phyloP scores from a whole-genome alignment of 768 basidiomycete species.

The Mycena rebaudengoi region DNA sequence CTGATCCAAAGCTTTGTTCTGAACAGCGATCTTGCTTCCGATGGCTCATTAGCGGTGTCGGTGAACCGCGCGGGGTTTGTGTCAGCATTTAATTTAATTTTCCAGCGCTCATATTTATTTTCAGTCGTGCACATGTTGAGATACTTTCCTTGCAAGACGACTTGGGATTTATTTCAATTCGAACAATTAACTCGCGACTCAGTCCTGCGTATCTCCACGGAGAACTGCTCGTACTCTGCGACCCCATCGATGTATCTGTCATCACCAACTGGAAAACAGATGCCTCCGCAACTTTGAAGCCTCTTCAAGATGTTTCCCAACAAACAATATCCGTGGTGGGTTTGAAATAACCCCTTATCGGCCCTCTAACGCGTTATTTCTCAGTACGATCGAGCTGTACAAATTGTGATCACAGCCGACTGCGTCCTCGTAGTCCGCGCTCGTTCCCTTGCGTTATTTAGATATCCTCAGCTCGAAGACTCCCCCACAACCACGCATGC shows the following conservation, averaged over 20 bases:
- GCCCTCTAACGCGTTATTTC: background rate
- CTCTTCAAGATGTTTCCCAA: constrained; percentile 45
- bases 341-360: background rate
- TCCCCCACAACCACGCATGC: constrained; percentile 36
- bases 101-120: constrained; percentile 29
- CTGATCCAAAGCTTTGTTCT: constrained; percentile 61
- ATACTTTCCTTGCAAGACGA: constrained; percentile 38
- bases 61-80: constrained; percentile 57
- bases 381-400: constrained; percentile 60
- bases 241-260: constrained; percentile 49
- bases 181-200: constrained; percentile 48
- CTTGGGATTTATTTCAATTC: constrained; percentile 39
- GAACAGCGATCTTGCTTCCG: constrained; percentile 54
- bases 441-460: constrained; percentile 65
- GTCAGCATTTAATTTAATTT: background rate
- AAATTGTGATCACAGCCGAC: constrained; percentile 56
- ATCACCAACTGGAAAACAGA: constrained; percentile 64
- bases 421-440: constrained; percentile 67
- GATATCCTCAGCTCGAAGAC: constrained; percentile 48
- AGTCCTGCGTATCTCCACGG: constrained; percentile 60
- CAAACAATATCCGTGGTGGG: constrained; percentile 21
- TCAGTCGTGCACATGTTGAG: constrained; percentile 43
- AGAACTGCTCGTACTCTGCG: constrained; percentile 61
- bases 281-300: constrained; percentile 53
- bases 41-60: constrained; percentile 61